These are phyloP conservation scores for Leccinum disarticulatum DNA, from an alignment of 768 basidiomycete genomes.

Conservation along the genomic window DNA sequence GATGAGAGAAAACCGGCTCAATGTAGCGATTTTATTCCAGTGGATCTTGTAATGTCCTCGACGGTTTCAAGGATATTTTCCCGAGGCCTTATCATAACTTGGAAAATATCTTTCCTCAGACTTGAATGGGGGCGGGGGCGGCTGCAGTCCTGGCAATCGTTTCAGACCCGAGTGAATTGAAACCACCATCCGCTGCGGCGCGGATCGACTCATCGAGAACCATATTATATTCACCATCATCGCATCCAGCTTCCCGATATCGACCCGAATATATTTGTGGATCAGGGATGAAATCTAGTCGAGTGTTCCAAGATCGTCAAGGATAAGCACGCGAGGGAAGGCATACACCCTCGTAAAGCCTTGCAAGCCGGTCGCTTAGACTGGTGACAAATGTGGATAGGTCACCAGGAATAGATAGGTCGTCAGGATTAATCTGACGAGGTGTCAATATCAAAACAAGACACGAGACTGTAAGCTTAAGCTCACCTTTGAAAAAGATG, in stretches of 20 bases:
- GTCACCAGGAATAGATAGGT: conserved; percentile 63
- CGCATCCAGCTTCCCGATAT: conserved; percentile 69
- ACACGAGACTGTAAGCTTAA: background rate
- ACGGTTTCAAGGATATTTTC: conserved; percentile 65
- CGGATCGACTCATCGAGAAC: conserved; percentile 80
- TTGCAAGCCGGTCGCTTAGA: conserved; percentile 70
- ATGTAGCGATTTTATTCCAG: conserved; percentile 80
- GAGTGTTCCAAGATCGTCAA: conserved; percentile 3
- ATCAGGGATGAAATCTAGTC: conserved; percentile 60
- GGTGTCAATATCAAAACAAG: conserved; percentile 5
- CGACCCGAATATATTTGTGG: conserved; percentile 77
- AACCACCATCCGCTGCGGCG: conserved; percentile 77
- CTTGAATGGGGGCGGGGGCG: conserved; percentile 69
- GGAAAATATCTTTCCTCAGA: conserved; percentile 75
- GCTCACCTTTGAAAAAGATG: conserved; percentile 65
- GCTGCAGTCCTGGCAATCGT: conserved; percentile 71
- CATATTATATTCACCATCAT: conserved; percentile 56
- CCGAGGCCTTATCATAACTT: conserved; percentile 79
- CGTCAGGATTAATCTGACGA: conserved; percentile 66
- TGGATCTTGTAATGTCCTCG: conserved; percentile 65
- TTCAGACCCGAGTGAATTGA: conserved; percentile 74
- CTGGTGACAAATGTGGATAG: too few relatives aligned
- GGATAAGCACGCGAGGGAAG: background rate
- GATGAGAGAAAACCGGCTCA: conserved; percentile 72
- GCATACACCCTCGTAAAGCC: conserved; percentile 67